Conservation (phyloP, 78 protist species). For the Bigelowiella natans region DNA sequence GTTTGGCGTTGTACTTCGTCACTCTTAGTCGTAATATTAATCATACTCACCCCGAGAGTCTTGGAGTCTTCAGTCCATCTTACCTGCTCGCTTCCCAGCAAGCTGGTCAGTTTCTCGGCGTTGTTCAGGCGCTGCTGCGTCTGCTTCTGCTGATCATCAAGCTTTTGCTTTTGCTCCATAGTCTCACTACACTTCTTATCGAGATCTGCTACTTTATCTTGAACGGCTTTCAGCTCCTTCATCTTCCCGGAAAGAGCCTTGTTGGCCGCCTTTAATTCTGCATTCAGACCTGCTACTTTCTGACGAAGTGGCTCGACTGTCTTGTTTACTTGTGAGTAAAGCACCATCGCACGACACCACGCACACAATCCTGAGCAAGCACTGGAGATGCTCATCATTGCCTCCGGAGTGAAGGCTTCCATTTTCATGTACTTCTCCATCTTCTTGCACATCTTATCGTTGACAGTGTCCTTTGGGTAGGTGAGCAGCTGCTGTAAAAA, state of each 20-base stretch:
- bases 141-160: constrained; percentile 16
- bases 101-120: constrained; percentile 47
- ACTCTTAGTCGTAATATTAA: too few species aligned
- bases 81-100: constrained; percentile 45
- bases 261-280: constrained; percentile 35
- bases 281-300: constrained; percentile 19
- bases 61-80: constrained; percentile 48
- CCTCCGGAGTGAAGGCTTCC: constrained; percentile 59
- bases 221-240: constrained; percentile 24
- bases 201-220: constrained; percentile 20
- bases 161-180: constrained; percentile 2
- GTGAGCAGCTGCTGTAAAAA: constrained; percentile 40
- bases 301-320: constrained; percentile 42
- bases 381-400: constrained; percentile 25
- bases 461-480: constrained; percentile 44
- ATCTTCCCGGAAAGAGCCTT: constrained; percentile 18
- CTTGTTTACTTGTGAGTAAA: constrained; percentile 46
- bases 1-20: too few species aligned
- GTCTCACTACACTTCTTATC: neutral
- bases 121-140: constrained; percentile 30
- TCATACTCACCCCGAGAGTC: neutral
- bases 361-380: constrained; percentile 71
- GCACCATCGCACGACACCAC: constrained; percentile 73
- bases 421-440: constrained; percentile 24
- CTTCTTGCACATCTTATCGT: constrained; percentile 41